Percentiles rank a stretch among this genome's conserved stretches.
These are phyloP conservation scores for Batkoa obscura DNA, from an alignment of 371 early-diverging fungal species.

Conservation along the genomic window DNA sequence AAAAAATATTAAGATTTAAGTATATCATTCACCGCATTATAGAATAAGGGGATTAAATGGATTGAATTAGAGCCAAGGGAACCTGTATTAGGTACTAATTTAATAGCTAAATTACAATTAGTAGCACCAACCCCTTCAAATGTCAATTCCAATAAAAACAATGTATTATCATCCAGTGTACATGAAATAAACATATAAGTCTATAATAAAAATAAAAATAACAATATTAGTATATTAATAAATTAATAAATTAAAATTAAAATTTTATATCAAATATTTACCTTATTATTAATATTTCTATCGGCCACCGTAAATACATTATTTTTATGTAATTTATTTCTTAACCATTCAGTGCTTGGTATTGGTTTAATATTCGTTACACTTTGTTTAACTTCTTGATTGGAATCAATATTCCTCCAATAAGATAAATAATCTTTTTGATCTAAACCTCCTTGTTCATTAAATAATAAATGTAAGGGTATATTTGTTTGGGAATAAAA, in stretches of 20 bases:
- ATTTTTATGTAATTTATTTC: constrained; percentile 3
- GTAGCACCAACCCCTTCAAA: neutral
- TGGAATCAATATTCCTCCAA: neutral
- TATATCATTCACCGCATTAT: neutral
- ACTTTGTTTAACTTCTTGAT: neutral
- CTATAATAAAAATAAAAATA: neutral
- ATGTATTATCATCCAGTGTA: neutral
- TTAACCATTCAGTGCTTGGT: neutral
- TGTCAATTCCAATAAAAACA: neutral
- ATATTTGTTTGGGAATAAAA: neutral
- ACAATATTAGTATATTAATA: too few relatives aligned
- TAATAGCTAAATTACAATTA: neutral
- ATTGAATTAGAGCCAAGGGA: neutral
- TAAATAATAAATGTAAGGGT: neutral
- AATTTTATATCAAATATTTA: neutral
- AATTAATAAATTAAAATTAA: neutral
- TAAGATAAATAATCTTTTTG: neutral
- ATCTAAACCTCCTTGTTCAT: neutral
- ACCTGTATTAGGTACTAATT: constrained; percentile 1
- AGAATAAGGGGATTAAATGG: neutral
- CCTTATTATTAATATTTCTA: constrained; percentile 3
- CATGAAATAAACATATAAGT: neutral
- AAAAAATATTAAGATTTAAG: neutral
- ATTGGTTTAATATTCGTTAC: neutral
- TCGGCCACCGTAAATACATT: constrained; percentile 5